Evolutionary conservation across 2,329 filamentous ascomycete species (phyloP), one percentile per base, ranked within the genome.

Genomic region (Aspergillus fumigatiaffinis): DNA sequence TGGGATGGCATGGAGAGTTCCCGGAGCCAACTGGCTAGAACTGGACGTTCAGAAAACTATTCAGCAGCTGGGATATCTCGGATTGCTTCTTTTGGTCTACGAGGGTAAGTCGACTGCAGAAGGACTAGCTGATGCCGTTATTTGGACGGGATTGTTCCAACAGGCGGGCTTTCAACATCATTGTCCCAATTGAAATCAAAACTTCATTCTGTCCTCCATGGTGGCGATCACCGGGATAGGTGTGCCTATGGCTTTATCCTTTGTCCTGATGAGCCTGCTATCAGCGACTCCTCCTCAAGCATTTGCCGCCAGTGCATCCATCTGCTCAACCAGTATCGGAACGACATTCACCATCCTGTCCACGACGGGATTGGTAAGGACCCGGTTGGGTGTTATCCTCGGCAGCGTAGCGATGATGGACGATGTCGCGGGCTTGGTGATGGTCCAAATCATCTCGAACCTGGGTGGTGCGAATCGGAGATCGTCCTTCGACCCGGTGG

Each of bases 351-450:
- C 84, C 0, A 80, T 88, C 3, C 73, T 88, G 0, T 83, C 81
- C 0, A 87, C 90, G 8, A 86, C 84, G 2, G 79, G 79, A 1
- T 71, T 87, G 10, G 76, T 75, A n/a, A 69, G 75, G 1, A 85
- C 81, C 8, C 74, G 83, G 1, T 68, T 87, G 0, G 90, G 76
- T 56, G 85, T 74, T 8, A 83, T 94, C 0, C 78, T 92, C 0
- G 84, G 84, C 2, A 87, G 84, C 57, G 89, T 89, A 1, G 90
- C 90, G 0, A 90, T 94, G 84, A 84, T 94, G 75, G 90, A 94
- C 68, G 90, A 94, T 73, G 86, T 93, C 0, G 82, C 90, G 1
- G 89, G 89, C 0, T 75, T 93, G 9, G 84, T 92, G 7, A 88
- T 93, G 84, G 87, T 91, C 0, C 84, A 89, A 60, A 80, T 92